Evolutionary conservation across 1,139 yeast species (phyloP), one percentile per base, ranked within the genome.

Genomic region (Yamadazyma siamensis): DNA sequence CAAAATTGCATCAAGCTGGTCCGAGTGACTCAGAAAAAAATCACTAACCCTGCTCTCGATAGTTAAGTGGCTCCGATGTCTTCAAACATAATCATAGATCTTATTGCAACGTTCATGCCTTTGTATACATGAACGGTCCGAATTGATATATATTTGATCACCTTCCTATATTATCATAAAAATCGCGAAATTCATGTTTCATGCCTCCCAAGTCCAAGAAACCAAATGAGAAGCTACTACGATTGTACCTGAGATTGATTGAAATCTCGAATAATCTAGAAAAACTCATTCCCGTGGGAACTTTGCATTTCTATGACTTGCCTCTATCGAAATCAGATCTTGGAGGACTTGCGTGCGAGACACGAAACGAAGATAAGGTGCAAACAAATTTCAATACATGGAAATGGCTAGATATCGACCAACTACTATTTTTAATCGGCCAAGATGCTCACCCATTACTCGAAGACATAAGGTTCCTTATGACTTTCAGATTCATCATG

Each of bases 331-430:
- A 34, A 3, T 46, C 50, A 2, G 58, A 52, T 20, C 31, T 47
- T 47, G 27, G 69, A 56, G 46, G 71, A 58, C 0, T 37, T 25
- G 25, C 23, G n/a, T 13, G 29, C 28, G 21, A 25, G 19, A 15
- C 11, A 7, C 6, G 20, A n/a, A 13, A 6, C 14, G 12, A 14
- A 15, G 22, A 20, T 16, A 13, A 15, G 15, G 11, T 16, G 13
- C 12, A 14, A 8, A 26, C 7, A 8, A 21, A 19, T 10, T 9
- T n/a, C 14, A 26, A 21, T 21, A 20, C 18, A 8, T 80, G 84
- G 84, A 49, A 38, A 35, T 77, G 83, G 84, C 52, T 73, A 16
- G 77, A 75, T 41, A 46, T 61, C 10, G 52, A 50, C 29, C 47
- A 44, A 34, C 45, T 61, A 9, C 34, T 39, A 5, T 29, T 33